Base-by-base conservation (phyloP, 2,329 filamentous ascomycete species). In the Fusarium torreyae region DNA sequence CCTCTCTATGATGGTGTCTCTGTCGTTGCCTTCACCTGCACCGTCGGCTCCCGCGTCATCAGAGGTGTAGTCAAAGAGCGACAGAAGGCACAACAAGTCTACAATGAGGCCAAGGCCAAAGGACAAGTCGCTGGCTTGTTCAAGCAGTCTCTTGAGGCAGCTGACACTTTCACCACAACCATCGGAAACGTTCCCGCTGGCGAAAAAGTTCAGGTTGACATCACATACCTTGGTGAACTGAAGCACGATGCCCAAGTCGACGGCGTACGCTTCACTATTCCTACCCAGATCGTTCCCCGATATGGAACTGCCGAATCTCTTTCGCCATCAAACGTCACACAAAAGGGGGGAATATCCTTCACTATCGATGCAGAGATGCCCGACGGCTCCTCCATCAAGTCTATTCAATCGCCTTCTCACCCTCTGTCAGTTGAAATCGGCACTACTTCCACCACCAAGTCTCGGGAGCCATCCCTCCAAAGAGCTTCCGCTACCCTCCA, bases 1-100 rank as follows among this genome's bases (percentile, higher is more conserved):
- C 92, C 92, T 0, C 82, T 94, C 0, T 92, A 91, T 67, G 90
- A 93, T 73, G 91, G 91, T 11, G 89, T 92, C 17, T 90, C 88
- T 8, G 88, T 94, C 1, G 89, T 91, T 9, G 84, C 82, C 5
- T 94, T 94, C 68, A 86, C 82, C 6, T 93, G 90, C 78, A 86
- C 82, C 15, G 83, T 94, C 46, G 89, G 86, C 34, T 79, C 84
- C 33, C 86, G 88, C 20, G 81, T 87, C 17, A 87, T 92, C 69
- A 82, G 82, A 5, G 91, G 92, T 15, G 77, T 90, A 14, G 91
- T 94, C 42, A 89, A 92, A 74, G 88, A 92, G 71, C 89, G 87
- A 56, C 81, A 86, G 13, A 82, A 87, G 53, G 91, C 92, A 2
- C 87, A 84, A 55, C 77, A 84, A 9, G 86, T 84, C 0, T 94